These are phyloP conservation scores for Gamsiella multidivaricata DNA, from an alignment of 192 early-diverging fungal species.

Conservation along the genomic window DNA sequence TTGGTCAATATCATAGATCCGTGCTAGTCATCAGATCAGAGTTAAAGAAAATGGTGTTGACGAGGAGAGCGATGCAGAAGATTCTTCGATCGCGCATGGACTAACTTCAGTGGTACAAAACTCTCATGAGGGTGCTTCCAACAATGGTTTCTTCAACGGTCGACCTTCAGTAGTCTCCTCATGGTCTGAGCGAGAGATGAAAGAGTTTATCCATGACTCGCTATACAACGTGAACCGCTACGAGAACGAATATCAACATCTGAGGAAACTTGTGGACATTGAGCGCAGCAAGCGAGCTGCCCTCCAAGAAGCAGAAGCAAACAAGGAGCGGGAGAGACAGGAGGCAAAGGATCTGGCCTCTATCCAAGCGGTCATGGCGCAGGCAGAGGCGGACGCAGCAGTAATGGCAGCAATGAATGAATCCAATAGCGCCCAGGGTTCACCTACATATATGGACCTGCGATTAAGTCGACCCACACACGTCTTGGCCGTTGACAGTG, in stretches of 20 bases:
- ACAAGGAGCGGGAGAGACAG: constrained; percentile 8
- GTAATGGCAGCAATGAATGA: background rate
- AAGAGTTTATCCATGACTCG: constrained; percentile 37
- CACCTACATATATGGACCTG: constrained; percentile 3
- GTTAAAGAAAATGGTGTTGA: background rate
- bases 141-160: background rate
- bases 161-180: background rate
- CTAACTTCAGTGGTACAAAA: background rate
- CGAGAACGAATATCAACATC: constrained; percentile 38
- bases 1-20: background rate
- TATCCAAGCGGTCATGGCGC: background rate
- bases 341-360: background rate
- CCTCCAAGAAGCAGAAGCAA: constrained; percentile 19
- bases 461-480: constrained; percentile 10
- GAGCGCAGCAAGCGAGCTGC: constrained; percentile 30
- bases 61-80: background rate
- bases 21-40: constrained; percentile 1
- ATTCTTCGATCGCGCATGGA: too few relatives aligned
- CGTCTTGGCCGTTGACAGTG: background rate
- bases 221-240: constrained; percentile 46
- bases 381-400: background rate
- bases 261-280: constrained; percentile 29
- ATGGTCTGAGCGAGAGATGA: constrained; percentile 31
- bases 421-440: background rate
- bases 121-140: background rate